Evolutionary conservation across 345 rosid species (phyloP).

Genomic region (Boechera divaricarpa): DNA sequence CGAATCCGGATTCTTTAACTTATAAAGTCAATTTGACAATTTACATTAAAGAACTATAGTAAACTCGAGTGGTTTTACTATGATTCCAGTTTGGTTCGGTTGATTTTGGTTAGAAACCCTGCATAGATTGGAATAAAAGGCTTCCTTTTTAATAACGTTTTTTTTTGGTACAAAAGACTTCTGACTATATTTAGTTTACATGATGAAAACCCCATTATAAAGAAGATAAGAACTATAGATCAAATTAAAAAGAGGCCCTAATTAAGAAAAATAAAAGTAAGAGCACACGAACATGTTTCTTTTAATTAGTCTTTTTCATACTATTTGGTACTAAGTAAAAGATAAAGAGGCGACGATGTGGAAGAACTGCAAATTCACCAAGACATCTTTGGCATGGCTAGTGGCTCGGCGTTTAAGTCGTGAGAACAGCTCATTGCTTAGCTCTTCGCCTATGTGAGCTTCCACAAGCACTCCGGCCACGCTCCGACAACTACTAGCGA

Average conservation of each 20-base stretch:
- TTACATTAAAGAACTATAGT: background rate
- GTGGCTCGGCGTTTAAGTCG: constrained; percentile 68
- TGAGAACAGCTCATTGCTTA: constrained; percentile 70
- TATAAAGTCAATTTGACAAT: background rate
- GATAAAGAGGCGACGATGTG: constrained; percentile 91
- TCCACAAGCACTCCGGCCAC: constrained; percentile 90
- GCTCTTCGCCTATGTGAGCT: constrained; percentile 85
- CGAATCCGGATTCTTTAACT: background rate
- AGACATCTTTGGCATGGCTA: constrained; percentile 71
- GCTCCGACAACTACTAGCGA: constrained; percentile 77
- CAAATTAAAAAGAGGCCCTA: background rate
- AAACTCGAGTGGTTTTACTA: background rate
- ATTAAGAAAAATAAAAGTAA: background rate
- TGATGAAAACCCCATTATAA: constrained; percentile 12
- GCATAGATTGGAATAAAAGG: background rate
- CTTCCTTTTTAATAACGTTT: background rate
- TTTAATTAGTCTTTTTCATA: constrained; percentile 2
- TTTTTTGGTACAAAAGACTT: background rate
- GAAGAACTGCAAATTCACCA: constrained; percentile 79
- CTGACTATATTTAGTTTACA: constrained; percentile 34
- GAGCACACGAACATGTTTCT: constrained; percentile 22
- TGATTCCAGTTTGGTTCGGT: constrained; percentile 18
- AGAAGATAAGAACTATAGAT: constrained; percentile 13
- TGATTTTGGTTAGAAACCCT: constrained; percentile 9
- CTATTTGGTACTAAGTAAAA: constrained; percentile 41